These are phyloP conservation scores for Vaccinium corymbosum DNA, from an alignment of 148 eudicot genomes.

Conservation along the genomic window DNA sequence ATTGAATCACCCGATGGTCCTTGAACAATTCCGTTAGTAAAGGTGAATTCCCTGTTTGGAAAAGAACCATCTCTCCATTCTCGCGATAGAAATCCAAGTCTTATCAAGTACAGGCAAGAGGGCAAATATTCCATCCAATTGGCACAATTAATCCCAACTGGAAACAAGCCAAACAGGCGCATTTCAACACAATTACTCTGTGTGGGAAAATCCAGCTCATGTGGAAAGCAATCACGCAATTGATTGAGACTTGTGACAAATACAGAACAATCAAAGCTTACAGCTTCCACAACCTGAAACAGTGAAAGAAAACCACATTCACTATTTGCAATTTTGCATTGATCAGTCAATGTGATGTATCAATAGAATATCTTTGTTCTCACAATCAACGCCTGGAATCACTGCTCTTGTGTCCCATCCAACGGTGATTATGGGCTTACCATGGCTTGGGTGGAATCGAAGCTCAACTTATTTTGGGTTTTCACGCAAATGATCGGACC, in stretches of 20 bases:
- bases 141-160: too few relatives aligned
- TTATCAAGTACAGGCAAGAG: too few relatives aligned
- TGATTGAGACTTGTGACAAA: not conserved
- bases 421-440: not conserved
- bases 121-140: too few relatives aligned
- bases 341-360: not conserved
- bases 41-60: not conserved
- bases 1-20: not conserved
- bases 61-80: too few relatives aligned
- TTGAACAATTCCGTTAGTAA: not conserved
- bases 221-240: not conserved
- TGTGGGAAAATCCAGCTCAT: not conserved
- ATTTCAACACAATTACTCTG: not conserved
- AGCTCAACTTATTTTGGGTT: too few relatives aligned
- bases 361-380: not conserved
- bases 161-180: too few relatives aligned
- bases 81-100: too few relatives aligned
- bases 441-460: not conserved
- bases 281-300: not conserved
- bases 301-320: not conserved
- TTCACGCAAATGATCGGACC: too few relatives aligned
- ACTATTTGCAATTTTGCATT: not conserved
- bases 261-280: not conserved
- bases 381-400: not conserved
- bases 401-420: not conserved